These are phyloP conservation scores for Thermochaetoides thermophila DNA, from an alignment of 495 filamentous ascomycete species.

Conservation along the genomic window DNA sequence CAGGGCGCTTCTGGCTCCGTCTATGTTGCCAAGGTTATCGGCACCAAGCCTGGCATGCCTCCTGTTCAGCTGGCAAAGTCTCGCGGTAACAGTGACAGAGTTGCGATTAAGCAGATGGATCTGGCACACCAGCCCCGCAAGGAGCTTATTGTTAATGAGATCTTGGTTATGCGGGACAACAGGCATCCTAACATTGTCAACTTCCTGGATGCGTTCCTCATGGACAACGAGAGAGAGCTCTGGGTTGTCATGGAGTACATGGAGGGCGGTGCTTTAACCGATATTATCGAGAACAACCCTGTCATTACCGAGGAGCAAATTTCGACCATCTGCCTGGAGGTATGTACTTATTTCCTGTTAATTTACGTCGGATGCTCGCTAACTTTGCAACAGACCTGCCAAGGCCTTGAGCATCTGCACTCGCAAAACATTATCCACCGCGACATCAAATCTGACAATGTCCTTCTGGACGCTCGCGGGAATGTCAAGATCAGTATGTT, in stretches of 20 bases:
- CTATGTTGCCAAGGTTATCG: slow-evolving; percentile 88
- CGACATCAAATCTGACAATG: slow-evolving; percentile 98
- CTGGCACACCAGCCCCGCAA: slow-evolving; percentile 91
- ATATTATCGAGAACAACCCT: slow-evolving; percentile 95
- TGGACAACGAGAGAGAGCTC: slow-evolving; percentile 79
- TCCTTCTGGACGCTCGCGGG: slow-evolving; percentile 80
- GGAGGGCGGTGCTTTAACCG: slow-evolving; percentile 94
- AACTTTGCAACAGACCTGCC: slow-evolving; percentile 60
- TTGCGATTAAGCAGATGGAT: slow-evolving; percentile 99
- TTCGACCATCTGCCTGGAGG: slow-evolving; percentile 91
- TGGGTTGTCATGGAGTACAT: slow-evolving; percentile 99
- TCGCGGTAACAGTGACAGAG: slow-evolving; percentile 53
- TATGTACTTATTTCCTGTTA: slow-evolving; percentile 23
- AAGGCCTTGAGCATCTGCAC: slow-evolving; percentile 85
- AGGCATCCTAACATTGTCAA: slow-evolving; percentile 98
- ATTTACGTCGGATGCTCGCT: slow-evolving; percentile 11
- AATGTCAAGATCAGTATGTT: slow-evolving; percentile 95
- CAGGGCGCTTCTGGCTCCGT: slow-evolving; percentile 96
- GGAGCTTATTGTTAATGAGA: slow-evolving; percentile 98
- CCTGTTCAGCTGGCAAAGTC: slow-evolving; percentile 47
- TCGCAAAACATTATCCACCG: slow-evolving; percentile 94
- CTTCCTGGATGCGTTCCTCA: slow-evolving; percentile 91
- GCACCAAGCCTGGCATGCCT: slow-evolving; percentile 45
- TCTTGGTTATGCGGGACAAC: slow-evolving; percentile 99
- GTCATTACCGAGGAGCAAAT: slow-evolving; percentile 90